These are phyloP conservation scores for Vanderwaltozyma verrucispora DNA, from an alignment of 805 yeast species.

Conservation along the genomic window DNA sequence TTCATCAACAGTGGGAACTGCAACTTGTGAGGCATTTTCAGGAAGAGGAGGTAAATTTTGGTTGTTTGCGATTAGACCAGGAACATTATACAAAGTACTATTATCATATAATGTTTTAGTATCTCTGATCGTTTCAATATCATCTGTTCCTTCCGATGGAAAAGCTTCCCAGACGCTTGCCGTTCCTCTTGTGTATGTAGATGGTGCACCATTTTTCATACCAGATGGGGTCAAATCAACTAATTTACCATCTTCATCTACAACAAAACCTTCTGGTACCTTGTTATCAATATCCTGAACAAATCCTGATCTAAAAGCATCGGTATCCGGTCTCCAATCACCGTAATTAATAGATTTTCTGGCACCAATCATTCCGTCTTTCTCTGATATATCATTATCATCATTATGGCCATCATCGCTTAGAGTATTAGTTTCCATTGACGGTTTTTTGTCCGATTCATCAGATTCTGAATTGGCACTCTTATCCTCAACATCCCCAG, in stretches of 20 bases:
- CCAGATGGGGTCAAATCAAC: conserved; percentile 25
- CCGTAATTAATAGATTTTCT: neutral
- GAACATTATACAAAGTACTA: conserved; percentile 28
- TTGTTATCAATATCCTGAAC: conserved; percentile 30
- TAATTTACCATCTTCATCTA: conserved; percentile 26
- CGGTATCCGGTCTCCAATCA: conserved; percentile 49
- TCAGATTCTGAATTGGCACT: conserved; percentile 3
- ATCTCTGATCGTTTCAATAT: conserved; percentile 26
- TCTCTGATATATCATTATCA: conserved; percentile 1
- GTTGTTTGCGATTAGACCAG: conserved; percentile 23
- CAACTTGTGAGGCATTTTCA: conserved; percentile 4
- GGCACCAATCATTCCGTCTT: neutral
- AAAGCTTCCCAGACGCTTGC: conserved; percentile 30
- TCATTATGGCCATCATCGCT: too few relatives aligned
- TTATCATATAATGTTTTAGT: conserved; percentile 29
- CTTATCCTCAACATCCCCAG: neutral
- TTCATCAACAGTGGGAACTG: neutral
- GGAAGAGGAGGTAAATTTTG: conserved; percentile 28
- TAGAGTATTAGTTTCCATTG: too few relatives aligned
- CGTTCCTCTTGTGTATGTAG: conserved; percentile 23
- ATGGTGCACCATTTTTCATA: conserved; percentile 13
- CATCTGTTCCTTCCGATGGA: conserved; percentile 20
- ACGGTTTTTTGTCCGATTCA: conserved; percentile 10
- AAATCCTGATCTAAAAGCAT: conserved; percentile 29
- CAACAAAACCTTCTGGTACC: conserved; percentile 27